Base-by-base conservation (phyloP, 106 monocot species). In the Posidonia australis region DNA sequence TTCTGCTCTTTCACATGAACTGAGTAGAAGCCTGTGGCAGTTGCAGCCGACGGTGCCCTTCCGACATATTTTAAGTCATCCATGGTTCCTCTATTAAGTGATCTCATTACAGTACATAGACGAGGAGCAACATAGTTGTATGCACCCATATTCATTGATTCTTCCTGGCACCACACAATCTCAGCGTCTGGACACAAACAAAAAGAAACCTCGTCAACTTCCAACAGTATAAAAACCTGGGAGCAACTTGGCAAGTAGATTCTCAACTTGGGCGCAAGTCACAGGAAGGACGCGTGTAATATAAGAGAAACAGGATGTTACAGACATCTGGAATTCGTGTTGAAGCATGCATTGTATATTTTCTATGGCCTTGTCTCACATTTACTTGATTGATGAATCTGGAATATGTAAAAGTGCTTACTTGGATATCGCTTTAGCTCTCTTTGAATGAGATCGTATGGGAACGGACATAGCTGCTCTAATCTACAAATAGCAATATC, bases 381-480 rank as follows among this genome's bases (percentile, higher is more conserved):
- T n/a, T n/a, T n/a, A n/a, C n/a, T n/a, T n/a, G n/a, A n/a, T n/a
- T n/a, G n/a, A n/a, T n/a, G n/a, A 46, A 25, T 65, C 14, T 7
- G 5, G 16, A 5, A 65, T 27, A 23, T 11, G 18, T 47, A 49
- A 29, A 48, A 60, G 58, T n/a, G n/a, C 84, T 59, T 91, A 98
- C 96, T 98, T 58, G 90, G 96, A 79, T 98, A 98, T 73, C 96
- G 59, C 71, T 91, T 98, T 54, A 98, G 69, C 68, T 98, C 96
- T 65, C 96, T 73, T 69, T 90, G 96, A 18, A 91, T 73, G 25
- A 98, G 87, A 64, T 98, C 90, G 53, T 84, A 98, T 4, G 96
- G 96, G 75, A 98, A 87, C 16, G 90, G 96, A 45, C 84, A 98
- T 60, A 98, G 84, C 44, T 98, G 96, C 67, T 98, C 96, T 48